Evolutionary conservation across 2,329 filamentous ascomycete genomes (phyloP).

Genomic region (Aspergillus sp.): DNA sequence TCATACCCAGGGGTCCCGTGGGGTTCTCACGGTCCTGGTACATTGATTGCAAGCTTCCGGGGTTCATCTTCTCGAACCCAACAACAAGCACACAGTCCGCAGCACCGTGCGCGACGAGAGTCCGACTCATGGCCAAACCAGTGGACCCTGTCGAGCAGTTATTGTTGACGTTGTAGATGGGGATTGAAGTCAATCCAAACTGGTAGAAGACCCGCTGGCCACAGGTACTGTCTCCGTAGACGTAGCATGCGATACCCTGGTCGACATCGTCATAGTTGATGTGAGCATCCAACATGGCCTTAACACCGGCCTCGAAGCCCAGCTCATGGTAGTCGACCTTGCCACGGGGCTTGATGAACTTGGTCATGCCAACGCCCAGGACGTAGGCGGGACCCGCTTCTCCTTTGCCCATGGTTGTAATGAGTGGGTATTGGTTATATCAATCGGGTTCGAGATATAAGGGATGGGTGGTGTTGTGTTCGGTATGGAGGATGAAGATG

Average conservation of each 20-base stretch:
- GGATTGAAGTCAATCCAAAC: constrained; percentile 94
- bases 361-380: constrained; percentile 96
- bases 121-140: constrained; percentile 74
- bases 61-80: constrained; percentile 97
- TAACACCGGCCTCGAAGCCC: constrained; percentile 84
- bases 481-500: background rate
- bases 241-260: constrained; percentile 93
- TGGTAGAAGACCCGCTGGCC: constrained; percentile 98
- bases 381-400: constrained; percentile 62
- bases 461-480: constrained; percentile 3
- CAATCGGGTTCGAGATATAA: background rate
- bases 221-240: constrained; percentile 90
- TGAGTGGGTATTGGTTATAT: background rate
- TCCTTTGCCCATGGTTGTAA: constrained; percentile 44
- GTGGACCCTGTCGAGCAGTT: constrained; percentile 96
- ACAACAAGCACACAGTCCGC: constrained; percentile 86
- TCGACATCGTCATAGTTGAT: constrained; percentile 97
- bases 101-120: constrained; percentile 67
- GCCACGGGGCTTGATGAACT: constrained; percentile 94
- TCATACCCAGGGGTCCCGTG: constrained; percentile 59
- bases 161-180: constrained; percentile 98
- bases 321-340: constrained; percentile 93
- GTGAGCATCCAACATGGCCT: constrained; percentile 66
- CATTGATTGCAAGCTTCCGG: constrained; percentile 72
- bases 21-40: constrained; percentile 82